Conservation (phyloP, 148 eudicot genomes). For the Cornus florida region DNA sequence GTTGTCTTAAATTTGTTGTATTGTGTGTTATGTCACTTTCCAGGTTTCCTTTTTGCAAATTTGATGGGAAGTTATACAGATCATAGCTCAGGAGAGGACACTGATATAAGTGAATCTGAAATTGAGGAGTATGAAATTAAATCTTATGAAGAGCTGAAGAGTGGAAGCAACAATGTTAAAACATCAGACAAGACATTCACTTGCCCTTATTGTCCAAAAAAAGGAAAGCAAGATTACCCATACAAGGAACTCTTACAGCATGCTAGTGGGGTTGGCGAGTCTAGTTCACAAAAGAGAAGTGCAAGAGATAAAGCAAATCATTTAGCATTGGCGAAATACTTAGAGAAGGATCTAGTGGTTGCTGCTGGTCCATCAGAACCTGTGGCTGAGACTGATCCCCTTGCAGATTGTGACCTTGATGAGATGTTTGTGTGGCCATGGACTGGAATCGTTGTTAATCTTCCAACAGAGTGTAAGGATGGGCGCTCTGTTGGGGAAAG, state of each 20-base stretch:
- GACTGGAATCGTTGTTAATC: conserved; percentile 83
- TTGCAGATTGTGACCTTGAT: conserved; percentile 55
- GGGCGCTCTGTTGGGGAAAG: conserved; percentile 84
- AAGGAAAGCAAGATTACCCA: conserved; percentile 63
- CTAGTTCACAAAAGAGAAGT: conserved; percentile 69
- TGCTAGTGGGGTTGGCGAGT: conserved; percentile 71
- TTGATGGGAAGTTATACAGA: conserved; percentile 32
- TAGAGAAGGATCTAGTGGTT: conserved; percentile 54
- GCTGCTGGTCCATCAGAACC: conserved; percentile 49
- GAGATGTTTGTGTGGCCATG: conserved; percentile 98
- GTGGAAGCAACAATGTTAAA: no score
- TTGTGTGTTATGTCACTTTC: no score
- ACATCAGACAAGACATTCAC: no score
- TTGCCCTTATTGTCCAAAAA: conserved; percentile 9
- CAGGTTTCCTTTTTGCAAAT: no score
- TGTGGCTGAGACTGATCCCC: conserved; percentile 33
- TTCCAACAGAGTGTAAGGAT: conserved; percentile 58
- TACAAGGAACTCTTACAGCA: conserved; percentile 82
- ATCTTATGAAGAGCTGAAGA: conserved; percentile 36
- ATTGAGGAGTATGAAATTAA: conserved; percentile 67
- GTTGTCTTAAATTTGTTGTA: no score
- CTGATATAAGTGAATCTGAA: conserved; percentile 79
- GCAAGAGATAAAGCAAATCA: conserved; percentile 87
- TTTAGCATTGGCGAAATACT: conserved; percentile 65
- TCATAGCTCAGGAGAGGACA: conserved; percentile 67